Percentiles rank a stretch among this genome's conserved stretches.
Conservation (phyloP, 1,284 basidiomycete genomes). For the Sporisorium graminicola region DNA sequence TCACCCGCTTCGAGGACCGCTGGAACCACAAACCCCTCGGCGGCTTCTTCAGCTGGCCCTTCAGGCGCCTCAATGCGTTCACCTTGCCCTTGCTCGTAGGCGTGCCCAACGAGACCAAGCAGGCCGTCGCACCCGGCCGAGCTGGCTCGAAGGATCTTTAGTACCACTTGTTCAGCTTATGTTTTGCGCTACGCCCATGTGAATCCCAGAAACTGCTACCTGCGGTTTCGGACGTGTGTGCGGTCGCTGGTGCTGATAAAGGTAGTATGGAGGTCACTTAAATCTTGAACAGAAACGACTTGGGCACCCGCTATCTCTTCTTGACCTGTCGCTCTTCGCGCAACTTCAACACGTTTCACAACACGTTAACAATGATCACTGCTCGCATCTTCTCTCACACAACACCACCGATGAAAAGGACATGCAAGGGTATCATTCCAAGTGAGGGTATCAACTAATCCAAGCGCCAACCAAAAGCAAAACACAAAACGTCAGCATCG, state of each 20-base stretch:
- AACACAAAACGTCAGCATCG: background rate
- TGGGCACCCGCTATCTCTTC: no score
- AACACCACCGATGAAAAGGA: background rate
- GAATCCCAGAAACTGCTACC: no score
- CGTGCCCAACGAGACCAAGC: constrained; percentile 28
- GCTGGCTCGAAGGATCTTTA: constrained; percentile 16
- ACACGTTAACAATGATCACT: no score
- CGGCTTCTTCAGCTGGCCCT: constrained; percentile 23
- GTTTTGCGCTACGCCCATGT: no score
- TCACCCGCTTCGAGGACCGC: constrained; percentile 76
- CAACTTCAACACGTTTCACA: no score
- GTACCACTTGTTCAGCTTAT: background rate
- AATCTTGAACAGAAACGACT: no score
- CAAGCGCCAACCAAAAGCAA: background rate
- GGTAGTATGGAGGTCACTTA: no score
- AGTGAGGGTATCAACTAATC: background rate
- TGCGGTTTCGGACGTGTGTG: no score
- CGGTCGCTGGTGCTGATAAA: no score
- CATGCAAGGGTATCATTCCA: background rate
- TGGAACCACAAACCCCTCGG: constrained; percentile 71
- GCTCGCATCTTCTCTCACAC: no score
- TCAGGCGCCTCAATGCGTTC: constrained; percentile 37
- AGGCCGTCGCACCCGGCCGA: background rate
- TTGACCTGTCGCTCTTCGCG: no score
- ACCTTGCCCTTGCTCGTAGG: constrained; percentile 22